These are phyloP conservation scores for Pholiota adiposa DNA, from an alignment of 1,284 basidiomycete species.

Conservation along the genomic window DNA sequence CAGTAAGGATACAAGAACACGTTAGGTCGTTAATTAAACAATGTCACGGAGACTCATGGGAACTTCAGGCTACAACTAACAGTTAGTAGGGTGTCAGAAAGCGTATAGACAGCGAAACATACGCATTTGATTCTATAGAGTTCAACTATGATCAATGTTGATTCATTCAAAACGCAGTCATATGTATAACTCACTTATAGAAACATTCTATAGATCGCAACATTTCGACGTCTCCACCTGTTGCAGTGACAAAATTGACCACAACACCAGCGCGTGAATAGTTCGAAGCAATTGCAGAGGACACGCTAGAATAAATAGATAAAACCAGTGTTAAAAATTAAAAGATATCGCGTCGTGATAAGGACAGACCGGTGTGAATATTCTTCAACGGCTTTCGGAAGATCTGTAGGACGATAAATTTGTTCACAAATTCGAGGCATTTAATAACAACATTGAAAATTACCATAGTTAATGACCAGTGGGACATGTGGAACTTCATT, in stretches of 20 bases:
- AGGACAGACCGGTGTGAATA: conserved; percentile 82
- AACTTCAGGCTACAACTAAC: conserved; percentile 73
- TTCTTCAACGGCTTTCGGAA: conserved; percentile 95
- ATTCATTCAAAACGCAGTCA: conserved; percentile 19
- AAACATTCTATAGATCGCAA: conserved; percentile 96
- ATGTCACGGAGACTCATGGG: conserved; percentile 85
- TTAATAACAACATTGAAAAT: conserved; percentile 17
- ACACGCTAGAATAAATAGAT: conserved; percentile 54
- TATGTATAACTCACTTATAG: conserved; percentile 73
- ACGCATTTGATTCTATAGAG: conserved; percentile 85
- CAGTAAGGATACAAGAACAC: conserved; percentile 81
- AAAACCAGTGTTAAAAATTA: not conserved
- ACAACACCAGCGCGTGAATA: conserved; percentile 87
- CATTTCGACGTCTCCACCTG: conserved; percentile 97
- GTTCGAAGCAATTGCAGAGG: conserved; percentile 80
- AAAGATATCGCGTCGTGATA: not conserved
- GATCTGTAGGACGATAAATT: conserved; percentile 55
- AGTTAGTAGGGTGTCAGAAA: conserved; percentile 18
- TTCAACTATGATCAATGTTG: not conserved
- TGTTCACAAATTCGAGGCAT: not conserved
- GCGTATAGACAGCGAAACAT: conserved; percentile 36
- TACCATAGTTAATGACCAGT: conserved; percentile 91
- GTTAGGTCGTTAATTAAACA: conserved; percentile 62
- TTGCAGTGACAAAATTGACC: conserved; percentile 95
- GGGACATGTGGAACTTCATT: conserved; percentile 90